Evolutionary conservation across 2,329 filamentous ascomycete species (phyloP).

Genomic region (Aspergillus awamori): DNA sequence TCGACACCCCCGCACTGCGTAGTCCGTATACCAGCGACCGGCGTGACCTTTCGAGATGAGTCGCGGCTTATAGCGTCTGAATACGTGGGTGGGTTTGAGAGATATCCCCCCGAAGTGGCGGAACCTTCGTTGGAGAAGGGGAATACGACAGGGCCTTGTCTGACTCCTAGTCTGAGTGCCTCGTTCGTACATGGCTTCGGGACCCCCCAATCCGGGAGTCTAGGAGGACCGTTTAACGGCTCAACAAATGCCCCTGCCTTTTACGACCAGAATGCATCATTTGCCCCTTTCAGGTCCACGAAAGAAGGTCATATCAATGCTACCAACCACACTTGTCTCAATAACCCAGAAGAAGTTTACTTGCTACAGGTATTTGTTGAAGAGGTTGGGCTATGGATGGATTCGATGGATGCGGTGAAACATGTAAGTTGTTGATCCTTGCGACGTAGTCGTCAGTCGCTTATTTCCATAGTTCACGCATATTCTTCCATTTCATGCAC

Average conservation of each 20-base stretch:
- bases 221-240: constrained; percentile 32
- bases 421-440: constrained; percentile 54
- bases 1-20: constrained; percentile 66
- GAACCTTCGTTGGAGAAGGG: constrained; percentile 32
- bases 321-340: constrained; percentile 65
- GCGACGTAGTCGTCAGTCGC: constrained; percentile 6
- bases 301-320: constrained; percentile 45
- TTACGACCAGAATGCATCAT: constrained; percentile 38
- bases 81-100: constrained; percentile 76
- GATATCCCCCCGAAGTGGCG: constrained; percentile 65
- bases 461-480: constrained; percentile 66
- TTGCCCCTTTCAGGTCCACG: constrained; percentile 38
- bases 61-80: constrained; percentile 88
- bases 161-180: constrained; percentile 22
- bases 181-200: constrained; percentile 54
- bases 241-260: constrained; percentile 31
- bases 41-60: constrained; percentile 82
- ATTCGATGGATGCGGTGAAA: constrained; percentile 81
- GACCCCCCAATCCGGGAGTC: constrained; percentile 37
- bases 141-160: constrained; percentile 13
- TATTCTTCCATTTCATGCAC: constrained; percentile 77
- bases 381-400: constrained; percentile 92
- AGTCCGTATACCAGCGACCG: constrained; percentile 65
- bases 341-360: constrained; percentile 74
- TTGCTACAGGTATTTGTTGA: constrained; percentile 93